A percentile compares a stretch with the other conserved stretches of the same genome.
Evolutionary conservation across 495 filamentous ascomycete species (phyloP).

Genomic region (Neurospora intermedia): DNA sequence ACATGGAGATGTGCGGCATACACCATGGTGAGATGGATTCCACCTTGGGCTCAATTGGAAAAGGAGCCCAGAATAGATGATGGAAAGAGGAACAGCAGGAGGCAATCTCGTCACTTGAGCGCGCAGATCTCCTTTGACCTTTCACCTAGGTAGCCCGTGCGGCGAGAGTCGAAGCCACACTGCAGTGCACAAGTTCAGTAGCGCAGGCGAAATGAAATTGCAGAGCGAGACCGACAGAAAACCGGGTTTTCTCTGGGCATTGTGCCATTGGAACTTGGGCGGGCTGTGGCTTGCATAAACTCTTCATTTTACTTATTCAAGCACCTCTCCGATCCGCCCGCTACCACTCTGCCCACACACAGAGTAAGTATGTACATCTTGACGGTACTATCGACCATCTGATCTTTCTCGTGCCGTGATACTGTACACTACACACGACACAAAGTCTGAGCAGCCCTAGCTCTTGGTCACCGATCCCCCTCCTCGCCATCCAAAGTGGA

Average conservation of each 20-base stretch:
- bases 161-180: neutral
- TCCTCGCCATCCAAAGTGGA: slow-evolving; percentile 13
- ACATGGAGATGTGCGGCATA: neutral
- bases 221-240: neutral
- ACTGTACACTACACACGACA: neutral
- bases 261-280: neutral
- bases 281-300: neutral
- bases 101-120: neutral
- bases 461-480: slow-evolving; percentile 10
- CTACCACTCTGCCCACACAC: neutral
- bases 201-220: neutral
- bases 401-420: neutral
- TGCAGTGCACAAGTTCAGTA: neutral
- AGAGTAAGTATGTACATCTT: neutral
- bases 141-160: neutral
- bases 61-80: neutral
- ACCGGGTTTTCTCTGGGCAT: neutral
- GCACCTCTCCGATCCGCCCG: slow-evolving; percentile 1
- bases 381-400: neutral
- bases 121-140: neutral
- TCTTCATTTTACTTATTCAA: neutral
- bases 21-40: neutral
- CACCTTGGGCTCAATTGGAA: neutral
- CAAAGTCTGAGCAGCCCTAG: neutral
- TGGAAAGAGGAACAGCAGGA: neutral